Conservation (phyloP, 2,329 filamentous ascomycete species). For the Davidsoniella australis region DNA sequence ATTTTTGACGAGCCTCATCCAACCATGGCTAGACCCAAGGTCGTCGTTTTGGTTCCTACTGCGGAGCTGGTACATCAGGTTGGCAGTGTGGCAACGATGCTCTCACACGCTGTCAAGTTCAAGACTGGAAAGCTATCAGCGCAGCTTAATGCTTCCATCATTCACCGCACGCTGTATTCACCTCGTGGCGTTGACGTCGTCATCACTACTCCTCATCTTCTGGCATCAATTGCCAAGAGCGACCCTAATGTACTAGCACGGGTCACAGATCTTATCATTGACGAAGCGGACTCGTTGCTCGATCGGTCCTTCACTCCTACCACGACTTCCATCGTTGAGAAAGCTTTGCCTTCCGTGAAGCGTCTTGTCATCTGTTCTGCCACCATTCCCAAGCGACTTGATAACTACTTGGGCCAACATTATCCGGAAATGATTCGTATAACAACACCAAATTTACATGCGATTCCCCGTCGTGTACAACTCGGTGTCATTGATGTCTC, state of each 20-base stretch:
- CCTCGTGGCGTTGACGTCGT: constrained; percentile 69
- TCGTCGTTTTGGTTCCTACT: constrained; percentile 78
- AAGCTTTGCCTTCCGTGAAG: constrained; percentile 61
- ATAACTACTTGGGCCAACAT: constrained; percentile 62
- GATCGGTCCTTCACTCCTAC: constrained; percentile 81
- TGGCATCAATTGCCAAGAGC: constrained; percentile 71
- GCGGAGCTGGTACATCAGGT: constrained; percentile 86
- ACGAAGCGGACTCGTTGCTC: constrained; percentile 91
- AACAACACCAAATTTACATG: constrained; percentile 88
- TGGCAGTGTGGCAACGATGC: constrained; percentile 57
- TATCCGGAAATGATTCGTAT: constrained; percentile 75
- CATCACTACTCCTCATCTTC: constrained; percentile 73
- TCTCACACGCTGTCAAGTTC: constrained; percentile 78
- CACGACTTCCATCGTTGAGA: constrained; percentile 69
- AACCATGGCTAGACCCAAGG: constrained; percentile 61
- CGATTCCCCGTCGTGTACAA: constrained; percentile 86
- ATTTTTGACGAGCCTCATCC: constrained; percentile 49
- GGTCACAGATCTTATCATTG: constrained; percentile 73
- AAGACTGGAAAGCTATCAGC: constrained; percentile 71
- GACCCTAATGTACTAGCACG: constrained; percentile 89
- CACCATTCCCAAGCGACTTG: constrained; percentile 80
- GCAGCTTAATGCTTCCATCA: constrained; percentile 56
- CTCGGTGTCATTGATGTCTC: constrained; percentile 84
- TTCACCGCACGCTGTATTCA: constrained; percentile 70
- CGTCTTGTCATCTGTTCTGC: constrained; percentile 88